These are phyloP conservation scores for Lichina pygmaea DNA, from an alignment of 495 filamentous ascomycete genomes.

Conservation along the genomic window DNA sequence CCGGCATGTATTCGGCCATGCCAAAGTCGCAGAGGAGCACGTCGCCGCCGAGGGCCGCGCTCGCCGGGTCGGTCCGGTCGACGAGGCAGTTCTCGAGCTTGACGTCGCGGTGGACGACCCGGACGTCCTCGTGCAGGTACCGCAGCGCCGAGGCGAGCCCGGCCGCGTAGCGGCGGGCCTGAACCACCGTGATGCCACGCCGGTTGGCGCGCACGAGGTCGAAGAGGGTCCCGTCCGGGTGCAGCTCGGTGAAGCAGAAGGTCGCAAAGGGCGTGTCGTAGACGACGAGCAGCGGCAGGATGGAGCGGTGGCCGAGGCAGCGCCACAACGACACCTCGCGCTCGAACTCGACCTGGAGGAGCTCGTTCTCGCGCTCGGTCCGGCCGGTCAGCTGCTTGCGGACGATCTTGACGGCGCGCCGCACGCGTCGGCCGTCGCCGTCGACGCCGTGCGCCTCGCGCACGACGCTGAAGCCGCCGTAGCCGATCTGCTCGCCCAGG, in stretches of 20 bases:
- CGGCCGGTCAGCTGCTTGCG: slow-evolving; percentile 29
- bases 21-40: slow-evolving; percentile 51
- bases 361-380: slow-evolving; percentile 36
- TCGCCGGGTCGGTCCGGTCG: slow-evolving; percentile 23
- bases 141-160: slow-evolving; percentile 43
- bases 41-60: slow-evolving; percentile 23
- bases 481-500: slow-evolving; percentile 41
- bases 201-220: slow-evolving; percentile 35
- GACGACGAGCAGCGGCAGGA: slow-evolving; percentile 37
- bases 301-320: slow-evolving; percentile 35
- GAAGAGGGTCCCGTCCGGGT: slow-evolving; percentile 42
- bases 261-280: slow-evolving; percentile 47
- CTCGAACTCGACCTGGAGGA: slow-evolving; percentile 43
- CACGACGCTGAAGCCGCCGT: slow-evolving; percentile 43
- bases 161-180: slow-evolving; percentile 35
- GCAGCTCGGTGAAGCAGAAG: slow-evolving; percentile 45
- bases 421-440: slow-evolving; percentile 18
- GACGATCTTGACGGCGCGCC: slow-evolving; percentile 46
- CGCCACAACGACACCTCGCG: slow-evolving; percentile 50
- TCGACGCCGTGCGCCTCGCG: slow-evolving; percentile 47
- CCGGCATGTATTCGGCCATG: slow-evolving; percentile 42
- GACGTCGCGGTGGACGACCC: slow-evolving; percentile 45
- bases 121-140: slow-evolving; percentile 48
- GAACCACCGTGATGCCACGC: slow-evolving; percentile 20
- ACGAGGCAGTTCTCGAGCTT: slow-evolving; percentile 58